These are phyloP conservation scores for Candida dajiaensis DNA, from an alignment of 805 yeast species.

Conservation along the genomic window DNA sequence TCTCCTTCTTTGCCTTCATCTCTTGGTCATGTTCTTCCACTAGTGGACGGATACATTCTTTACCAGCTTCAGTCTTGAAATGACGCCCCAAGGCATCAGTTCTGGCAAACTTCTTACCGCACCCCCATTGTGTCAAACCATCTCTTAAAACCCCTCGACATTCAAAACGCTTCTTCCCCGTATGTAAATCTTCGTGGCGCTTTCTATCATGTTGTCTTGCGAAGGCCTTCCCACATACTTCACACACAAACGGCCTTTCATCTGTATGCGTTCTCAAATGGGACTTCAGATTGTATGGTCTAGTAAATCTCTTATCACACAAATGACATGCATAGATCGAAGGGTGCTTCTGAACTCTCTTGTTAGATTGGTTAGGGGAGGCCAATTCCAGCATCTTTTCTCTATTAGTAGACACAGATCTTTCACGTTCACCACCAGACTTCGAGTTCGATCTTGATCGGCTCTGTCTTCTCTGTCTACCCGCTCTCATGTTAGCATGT, in stretches of 20 bases:
- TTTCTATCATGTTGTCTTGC: conserved; percentile 75
- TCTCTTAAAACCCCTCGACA: conserved; percentile 61
- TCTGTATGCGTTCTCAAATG: conserved; percentile 89
- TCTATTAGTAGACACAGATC: conserved; percentile 26
- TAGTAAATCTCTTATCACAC: conserved; percentile 82
- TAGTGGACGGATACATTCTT: conserved; percentile 61
- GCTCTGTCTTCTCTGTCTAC: conserved; percentile 32
- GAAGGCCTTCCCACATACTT: conserved; percentile 73
- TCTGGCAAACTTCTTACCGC: conserved; percentile 74
- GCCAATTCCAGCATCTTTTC: conserved; percentile 66
- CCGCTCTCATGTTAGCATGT: conserved; percentile 17
- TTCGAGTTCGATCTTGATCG: conserved; percentile 23
- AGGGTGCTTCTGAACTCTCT: conserved; percentile 65
- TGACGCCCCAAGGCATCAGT: conserved; percentile 77
- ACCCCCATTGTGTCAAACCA: conserved; percentile 62
- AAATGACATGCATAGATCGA: conserved; percentile 71
- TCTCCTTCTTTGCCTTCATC: conserved; percentile 8
- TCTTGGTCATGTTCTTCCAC: conserved; percentile 48
- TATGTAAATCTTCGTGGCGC: conserved; percentile 70
- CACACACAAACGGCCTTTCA: conserved; percentile 72
- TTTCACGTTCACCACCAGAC: conserved; percentile 18
- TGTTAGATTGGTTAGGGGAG: conserved; percentile 45
- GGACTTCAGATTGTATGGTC: conserved; percentile 89
- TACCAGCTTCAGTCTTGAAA: conserved; percentile 75
- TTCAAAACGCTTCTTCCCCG: conserved; percentile 69